A percentile compares a stretch with the other conserved stretches of the same genome.
Evolutionary conservation across 352 stramenopile species (phyloP).

Genomic region (Globisporangium yorkense): DNA sequence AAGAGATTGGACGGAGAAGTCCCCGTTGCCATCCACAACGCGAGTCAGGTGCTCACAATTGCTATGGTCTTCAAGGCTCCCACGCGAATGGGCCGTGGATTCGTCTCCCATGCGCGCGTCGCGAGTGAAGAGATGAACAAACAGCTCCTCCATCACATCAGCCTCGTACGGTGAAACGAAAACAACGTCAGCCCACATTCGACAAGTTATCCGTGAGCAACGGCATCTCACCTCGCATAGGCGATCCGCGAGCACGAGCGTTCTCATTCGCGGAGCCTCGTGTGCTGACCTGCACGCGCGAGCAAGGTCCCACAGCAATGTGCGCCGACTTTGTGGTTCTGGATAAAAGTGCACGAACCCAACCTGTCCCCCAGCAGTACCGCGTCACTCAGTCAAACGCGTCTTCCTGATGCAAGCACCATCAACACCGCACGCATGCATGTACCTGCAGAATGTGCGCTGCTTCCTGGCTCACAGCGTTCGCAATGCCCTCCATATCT

Average conservation of each 20-base stretch:
- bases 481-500: not conserved
- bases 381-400: not conserved
- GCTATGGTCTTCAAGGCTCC: too few relatives aligned
- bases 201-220: not conserved
- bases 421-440: not conserved
- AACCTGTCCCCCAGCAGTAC: constrained; percentile 17
- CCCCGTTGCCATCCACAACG: not conserved
- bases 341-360: constrained; percentile 50
- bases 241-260: constrained; percentile 17
- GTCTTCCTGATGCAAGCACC: not conserved
- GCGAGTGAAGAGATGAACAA: constrained; percentile 11
- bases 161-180: constrained; percentile 2
- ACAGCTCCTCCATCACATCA: constrained; percentile 21
- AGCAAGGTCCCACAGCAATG: constrained; percentile 21
- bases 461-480: constrained; percentile 26
- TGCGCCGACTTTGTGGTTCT: constrained; percentile 1
- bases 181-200: not conserved
- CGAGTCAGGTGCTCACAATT: not conserved
- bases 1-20: not conserved
- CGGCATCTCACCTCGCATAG: constrained; percentile 19
- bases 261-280: constrained; percentile 9
- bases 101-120: not conserved
- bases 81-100: not conserved
- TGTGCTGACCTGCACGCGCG: not conserved
- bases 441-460: constrained; percentile 40